Evolutionary conservation across 108 stramenopile genomes (phyloP).

Genomic region (Fragilariopsis cylindrus): DNA sequence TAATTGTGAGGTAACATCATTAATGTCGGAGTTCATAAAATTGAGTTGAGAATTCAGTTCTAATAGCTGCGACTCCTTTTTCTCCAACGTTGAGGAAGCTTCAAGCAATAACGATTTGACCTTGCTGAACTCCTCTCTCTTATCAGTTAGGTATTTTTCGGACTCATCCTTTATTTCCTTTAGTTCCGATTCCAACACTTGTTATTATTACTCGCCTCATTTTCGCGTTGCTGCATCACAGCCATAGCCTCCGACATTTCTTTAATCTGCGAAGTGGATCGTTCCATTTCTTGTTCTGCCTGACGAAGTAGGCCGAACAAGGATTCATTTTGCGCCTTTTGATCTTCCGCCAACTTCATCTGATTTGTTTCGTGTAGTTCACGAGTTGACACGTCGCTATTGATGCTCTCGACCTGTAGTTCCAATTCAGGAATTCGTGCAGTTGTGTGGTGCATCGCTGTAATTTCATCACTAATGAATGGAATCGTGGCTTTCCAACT

Average conservation of each 20-base stretch:
- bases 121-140: conserved; percentile 2
- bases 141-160: not conserved
- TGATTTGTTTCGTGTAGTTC: conserved; percentile 3
- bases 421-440: not conserved
- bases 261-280: conserved; percentile 32
- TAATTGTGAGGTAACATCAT: not conserved
- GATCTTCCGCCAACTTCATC: conserved; percentile 19
- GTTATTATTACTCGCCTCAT: conserved; percentile 13
- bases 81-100: conserved; percentile 1
- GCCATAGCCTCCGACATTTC: conserved; percentile 34
- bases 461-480: conserved; percentile 8
- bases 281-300: conserved; percentile 42
- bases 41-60: conserved; percentile 13
- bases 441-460: not conserved
- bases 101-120: conserved; percentile 7
- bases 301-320: conserved; percentile 29
- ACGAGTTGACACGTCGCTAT: not conserved
- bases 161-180: not conserved
- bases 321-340: conserved; percentile 24
- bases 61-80: conserved; percentile 10
- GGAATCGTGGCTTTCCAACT: conserved; percentile 11
- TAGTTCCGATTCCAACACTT: conserved; percentile 8
- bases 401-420: conserved; percentile 4
- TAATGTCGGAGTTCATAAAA: conserved; percentile 1
- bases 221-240: conserved; percentile 28